Conservation (phyloP, 2,329 filamentous ascomycete genomes). For the Pezicula rhizophila region DNA sequence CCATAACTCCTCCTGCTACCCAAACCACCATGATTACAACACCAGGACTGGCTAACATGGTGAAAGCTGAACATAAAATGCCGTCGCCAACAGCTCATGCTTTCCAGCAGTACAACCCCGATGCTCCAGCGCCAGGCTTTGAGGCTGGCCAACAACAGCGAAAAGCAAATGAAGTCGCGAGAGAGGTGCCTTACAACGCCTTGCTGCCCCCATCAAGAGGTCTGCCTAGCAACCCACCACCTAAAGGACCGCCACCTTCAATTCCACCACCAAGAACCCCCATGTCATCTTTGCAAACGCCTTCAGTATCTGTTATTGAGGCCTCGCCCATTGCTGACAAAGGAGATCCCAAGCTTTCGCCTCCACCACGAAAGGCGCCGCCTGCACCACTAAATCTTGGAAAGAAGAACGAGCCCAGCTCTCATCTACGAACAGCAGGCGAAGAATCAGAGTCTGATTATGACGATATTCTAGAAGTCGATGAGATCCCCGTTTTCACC, state of each 20-base stretch:
- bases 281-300: constrained; percentile 12
- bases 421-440: constrained; percentile 39
- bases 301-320: constrained; percentile 33
- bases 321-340: constrained; percentile 30
- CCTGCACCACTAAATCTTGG: constrained; percentile 77
- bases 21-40: neutral
- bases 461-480: constrained; percentile 68
- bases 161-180: constrained; percentile 38
- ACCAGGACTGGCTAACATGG: constrained; percentile 27
- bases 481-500: constrained; percentile 48
- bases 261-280: constrained; percentile 21
- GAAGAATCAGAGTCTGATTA: constrained; percentile 74
- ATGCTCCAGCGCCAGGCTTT: constrained; percentile 22
- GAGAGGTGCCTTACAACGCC: constrained; percentile 43
- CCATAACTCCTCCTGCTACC: constrained; percentile 57
- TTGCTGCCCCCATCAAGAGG: constrained; percentile 51
- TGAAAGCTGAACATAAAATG: constrained; percentile 54
- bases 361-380: constrained; percentile 71
- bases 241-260: constrained; percentile 22
- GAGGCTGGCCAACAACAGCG: constrained; percentile 36
- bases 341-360: constrained; percentile 47
- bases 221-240: constrained; percentile 36
- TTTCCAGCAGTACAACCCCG: constrained; percentile 45
- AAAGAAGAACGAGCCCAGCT: constrained; percentile 32
- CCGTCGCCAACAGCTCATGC: constrained; percentile 56